Evolutionary conservation across 2,329 filamentous ascomycete species (phyloP).

Genomic region (Penicillium rolfsii): DNA sequence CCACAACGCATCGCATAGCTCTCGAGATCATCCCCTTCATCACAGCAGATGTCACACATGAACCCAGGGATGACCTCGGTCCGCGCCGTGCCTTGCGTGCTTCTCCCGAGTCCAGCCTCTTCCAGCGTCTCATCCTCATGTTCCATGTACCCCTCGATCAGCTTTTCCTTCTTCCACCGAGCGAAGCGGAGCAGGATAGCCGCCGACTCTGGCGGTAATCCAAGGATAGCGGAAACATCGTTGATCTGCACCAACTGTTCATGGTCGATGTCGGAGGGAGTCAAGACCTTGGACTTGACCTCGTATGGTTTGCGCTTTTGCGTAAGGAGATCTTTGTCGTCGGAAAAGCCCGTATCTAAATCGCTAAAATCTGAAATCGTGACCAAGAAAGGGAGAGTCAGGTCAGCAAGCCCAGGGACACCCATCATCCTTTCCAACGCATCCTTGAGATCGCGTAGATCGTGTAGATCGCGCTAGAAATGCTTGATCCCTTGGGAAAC

Average conservation of each 20-base stretch:
- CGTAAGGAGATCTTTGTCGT: slow-evolving; percentile 72
- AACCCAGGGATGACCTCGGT: slow-evolving; percentile 76
- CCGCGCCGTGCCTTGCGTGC: slow-evolving; percentile 63
- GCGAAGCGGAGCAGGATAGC: slow-evolving; percentile 88
- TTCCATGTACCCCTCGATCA: slow-evolving; percentile 98
- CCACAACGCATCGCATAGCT: slow-evolving; percentile 95
- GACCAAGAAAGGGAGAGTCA: slow-evolving; percentile 10
- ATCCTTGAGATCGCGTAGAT: neutral
- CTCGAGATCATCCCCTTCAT: slow-evolving; percentile 75
- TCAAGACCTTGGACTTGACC: slow-evolving; percentile 80
- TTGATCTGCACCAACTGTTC: slow-evolving; percentile 85
- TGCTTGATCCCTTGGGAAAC: slow-evolving; percentile 13
- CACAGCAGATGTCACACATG: slow-evolving; percentile 92
- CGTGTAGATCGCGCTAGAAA: neutral
- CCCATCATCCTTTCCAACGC: neutral
- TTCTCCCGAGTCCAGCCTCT: slow-evolving; percentile 76
- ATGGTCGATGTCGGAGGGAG: slow-evolving; percentile 76
- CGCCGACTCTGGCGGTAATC: slow-evolving; percentile 83
- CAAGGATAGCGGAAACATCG: slow-evolving; percentile 89
- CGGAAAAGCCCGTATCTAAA: slow-evolving; percentile 63
- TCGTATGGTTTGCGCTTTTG: slow-evolving; percentile 77
- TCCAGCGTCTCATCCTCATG: slow-evolving; percentile 77
- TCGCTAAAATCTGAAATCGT: slow-evolving; percentile 57
- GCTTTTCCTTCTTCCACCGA: slow-evolving; percentile 92
- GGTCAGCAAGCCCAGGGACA: slow-evolving; percentile 1